Conservation (phyloP, 768 basidiomycete genomes). For the Hypholoma sublateritium region DNA sequence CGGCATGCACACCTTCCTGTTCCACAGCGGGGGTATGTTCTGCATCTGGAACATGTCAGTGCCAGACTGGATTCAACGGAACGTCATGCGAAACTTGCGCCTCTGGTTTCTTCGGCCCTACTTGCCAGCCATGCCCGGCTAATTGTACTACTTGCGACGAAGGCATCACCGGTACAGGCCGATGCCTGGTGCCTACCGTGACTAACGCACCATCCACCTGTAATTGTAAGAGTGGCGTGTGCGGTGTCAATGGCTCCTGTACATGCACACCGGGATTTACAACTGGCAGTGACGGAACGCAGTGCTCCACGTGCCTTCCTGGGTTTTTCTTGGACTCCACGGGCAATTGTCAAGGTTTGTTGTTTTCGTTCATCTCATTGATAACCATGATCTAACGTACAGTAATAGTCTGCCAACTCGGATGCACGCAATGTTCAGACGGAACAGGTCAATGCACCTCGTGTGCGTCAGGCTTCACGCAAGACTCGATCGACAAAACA, state of each 20-base stretch:
- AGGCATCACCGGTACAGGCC: constrained; percentile 72
- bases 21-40: constrained; percentile 62
- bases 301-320: constrained; percentile 68
- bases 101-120: constrained; percentile 65
- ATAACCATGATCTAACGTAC: constrained; percentile 21
- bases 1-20: constrained; percentile 71
- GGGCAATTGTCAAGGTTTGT: constrained; percentile 75
- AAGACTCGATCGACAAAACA: constrained; percentile 60
- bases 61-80: constrained; percentile 70
- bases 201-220: constrained; percentile 61
- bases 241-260: constrained; percentile 66
- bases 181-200: constrained; percentile 56
- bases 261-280: constrained; percentile 78
- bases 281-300: constrained; percentile 64
- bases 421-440: constrained; percentile 70
- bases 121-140: constrained; percentile 64
- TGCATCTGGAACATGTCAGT: constrained; percentile 64
- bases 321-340: constrained; percentile 73
- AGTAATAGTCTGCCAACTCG: constrained; percentile 65
- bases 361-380: constrained; percentile 42
- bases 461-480: constrained; percentile 69
- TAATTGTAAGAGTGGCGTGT: constrained; percentile 79
- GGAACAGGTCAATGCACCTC: constrained; percentile 66
- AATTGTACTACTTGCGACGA: constrained; percentile 73
- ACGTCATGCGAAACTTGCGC: constrained; percentile 75